Evolutionary conservation across 768 basidiomycete species (phyloP), one percentile per base, ranked within the genome.

Genomic region (Lactifluus rugatus): DNA sequence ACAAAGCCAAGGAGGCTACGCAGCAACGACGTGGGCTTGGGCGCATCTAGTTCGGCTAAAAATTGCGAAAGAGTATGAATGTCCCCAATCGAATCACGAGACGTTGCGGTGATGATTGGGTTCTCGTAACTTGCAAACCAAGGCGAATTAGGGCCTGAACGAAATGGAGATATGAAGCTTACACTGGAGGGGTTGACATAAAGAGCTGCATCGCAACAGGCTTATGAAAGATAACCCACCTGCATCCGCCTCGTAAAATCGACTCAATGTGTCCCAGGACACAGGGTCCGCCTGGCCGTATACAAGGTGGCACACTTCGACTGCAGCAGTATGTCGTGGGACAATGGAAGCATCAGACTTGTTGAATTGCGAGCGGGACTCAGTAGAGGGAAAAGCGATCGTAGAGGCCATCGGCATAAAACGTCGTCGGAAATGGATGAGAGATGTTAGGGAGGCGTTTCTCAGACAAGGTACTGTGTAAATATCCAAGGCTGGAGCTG

Each of bases 31-130:
- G 79, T 69, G 7, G 87, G 87, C 56, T 78, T 74, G n/a, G 89
- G 86, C 21, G 87, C 73, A 66, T 89, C 81, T 31, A 90, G 68
- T 5, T 76, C 71, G 56, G 81, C 80, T 41, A 86, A 70, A 36
- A 81, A 80, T 23, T 76, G 78, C 8, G 84, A 80, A 48, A 88
- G 74, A 26, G 75, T 69, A 64, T 86, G 80, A 19, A 90, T 83
- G 65, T 89, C 86, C 51, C 82, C 75, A 59, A 91, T 87, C 50
- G 87, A 74, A 42, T 79, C 76, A 51, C 85, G 81, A 37, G 87
- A 86, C 6, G 82, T 85, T 36, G 87, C 85, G 34, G 87, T 89
- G 41, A 90, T 67, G 61, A 86, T 69, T 3, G 89, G 89, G 65
- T 90, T 90, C 72, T 90, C 87, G 66, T 90, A 90, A 65, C 84